Evolutionary conservation across 331 rosid species (phyloP), one percentile per base, ranked within the genome.

Genomic region (Malus hybrid): DNA sequence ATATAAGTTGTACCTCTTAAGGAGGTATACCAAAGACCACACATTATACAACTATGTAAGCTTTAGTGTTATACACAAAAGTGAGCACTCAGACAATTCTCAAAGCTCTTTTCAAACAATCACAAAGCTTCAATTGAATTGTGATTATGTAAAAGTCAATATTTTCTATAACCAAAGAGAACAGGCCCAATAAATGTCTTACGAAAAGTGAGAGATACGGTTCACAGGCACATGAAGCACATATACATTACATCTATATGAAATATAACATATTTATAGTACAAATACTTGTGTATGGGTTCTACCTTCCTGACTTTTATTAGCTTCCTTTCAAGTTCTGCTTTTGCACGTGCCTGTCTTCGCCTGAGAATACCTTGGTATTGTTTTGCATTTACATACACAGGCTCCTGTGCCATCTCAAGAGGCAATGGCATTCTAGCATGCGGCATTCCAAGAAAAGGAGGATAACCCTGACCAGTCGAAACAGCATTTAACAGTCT

Each of bases 311-410:
- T 85, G 58, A 70, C 86, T 85, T 92, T 95, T 53, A 95, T 92
- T 19, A 87, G 85, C 91, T 92, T 95, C 92, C 22, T 92, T 82
- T 92, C 97, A 71, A 89, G 92, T 86, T 95, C 99, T 30, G 99
- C 99, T 82, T 95, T 95, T 11, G 99, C 97, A 36, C 97, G 97
- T 70, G 99, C 99, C 79, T 92, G 96, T 82, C 99, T 90, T 66
- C 97, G 89, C 91, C 99, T 88, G 62, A 95, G 86, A 87, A 95
- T 95, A 75, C 97, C 99, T 80, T 89, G 97, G 96, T 92, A 95
- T 76, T 95, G 99, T 72, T 95, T 95, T 22, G 99, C 99, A 74
- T 95, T 95, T 82, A 95, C 99, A 75, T 89, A 95, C 62, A 95
- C 99, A 73, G 99, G 99, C 75, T 95, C 99, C 71, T 95, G 99